A percentile compares a stretch with the other conserved stretches of the same genome.
These are phyloP conservation scores for Trametes punicea DNA, from an alignment of 768 basidiomycete species.

Conservation along the genomic window DNA sequence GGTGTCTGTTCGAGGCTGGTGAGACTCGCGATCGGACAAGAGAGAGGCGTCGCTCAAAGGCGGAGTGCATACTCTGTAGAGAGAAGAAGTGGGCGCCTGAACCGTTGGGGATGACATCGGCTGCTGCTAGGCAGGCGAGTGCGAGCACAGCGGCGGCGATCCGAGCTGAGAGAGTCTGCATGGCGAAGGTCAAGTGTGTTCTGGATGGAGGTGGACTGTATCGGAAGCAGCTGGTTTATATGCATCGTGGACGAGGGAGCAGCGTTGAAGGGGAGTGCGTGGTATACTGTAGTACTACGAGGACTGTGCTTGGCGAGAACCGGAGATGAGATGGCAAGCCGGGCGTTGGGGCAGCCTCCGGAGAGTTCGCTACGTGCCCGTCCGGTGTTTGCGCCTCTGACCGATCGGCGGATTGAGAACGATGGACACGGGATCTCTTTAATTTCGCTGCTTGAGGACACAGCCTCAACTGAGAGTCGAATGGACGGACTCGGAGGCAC, in stretches of 20 bases:
- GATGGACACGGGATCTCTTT: too few species aligned
- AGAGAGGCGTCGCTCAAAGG: not conserved
- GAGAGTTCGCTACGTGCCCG: not conserved
- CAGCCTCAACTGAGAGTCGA: too few species aligned
- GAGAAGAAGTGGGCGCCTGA: slow-evolving; percentile 1
- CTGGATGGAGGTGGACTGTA: not conserved
- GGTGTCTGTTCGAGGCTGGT: not conserved
- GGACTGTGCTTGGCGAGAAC: too few species aligned
- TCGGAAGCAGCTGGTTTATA: not conserved
- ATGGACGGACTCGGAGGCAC: too few species aligned
- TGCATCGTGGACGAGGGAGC: too few species aligned
- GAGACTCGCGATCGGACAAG: not conserved
- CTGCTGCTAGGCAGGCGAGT: not conserved
- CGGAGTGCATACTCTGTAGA: not conserved
- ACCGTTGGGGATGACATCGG: not conserved
- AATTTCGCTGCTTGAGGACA: too few species aligned
- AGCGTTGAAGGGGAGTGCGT: too few species aligned
- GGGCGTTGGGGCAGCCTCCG: not conserved
- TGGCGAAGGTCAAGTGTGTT: not conserved
- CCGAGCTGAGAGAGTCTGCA: not conserved
- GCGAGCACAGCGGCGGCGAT: not conserved
- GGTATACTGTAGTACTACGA: too few species aligned
- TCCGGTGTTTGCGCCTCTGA: not conserved
- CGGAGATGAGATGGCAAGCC: not conserved
- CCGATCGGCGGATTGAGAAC: too few species aligned